Base-by-base conservation (phyloP, 345 rosid species). In the Turnera subulata region DNA sequence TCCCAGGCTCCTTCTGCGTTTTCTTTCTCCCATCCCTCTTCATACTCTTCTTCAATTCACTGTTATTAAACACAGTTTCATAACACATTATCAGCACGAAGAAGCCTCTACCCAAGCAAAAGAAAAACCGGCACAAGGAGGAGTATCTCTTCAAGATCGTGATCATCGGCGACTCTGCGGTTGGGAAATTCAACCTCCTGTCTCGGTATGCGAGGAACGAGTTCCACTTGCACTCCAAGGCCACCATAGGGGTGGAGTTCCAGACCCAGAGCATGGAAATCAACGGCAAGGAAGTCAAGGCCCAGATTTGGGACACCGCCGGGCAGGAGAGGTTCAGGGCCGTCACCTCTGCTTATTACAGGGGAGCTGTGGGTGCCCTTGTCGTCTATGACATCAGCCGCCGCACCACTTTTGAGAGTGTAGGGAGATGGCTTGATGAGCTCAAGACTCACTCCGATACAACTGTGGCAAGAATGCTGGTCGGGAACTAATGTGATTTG, bases 261-360 rank as follows among this genome's bases (percentile, higher is more conserved):
- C 64, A 60, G 49, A 50, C 65, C 20, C 56, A 50, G 25, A 61
- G 50, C 49, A 50, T 61, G 65, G 65, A 50, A 39, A 50, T 61
- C 7, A 50, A 61, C 50, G 65, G 65, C 11, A 61, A 61, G 44
- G 65, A 61, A 61, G 44, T 61, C 11, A 61, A 61, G 50, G 65
- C 65, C 4, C 65, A 61, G 56, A 61, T 61, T 6, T 61, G 65
- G 65, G 65, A 61, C 48, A 61, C 65, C 0, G 65, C 65, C 18
- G 65, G 65, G 22, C 65, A 61, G 57, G 65, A 61, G 56, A 56
- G 65, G 29, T 61, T 61, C 38, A 39, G 65, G 53, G 65, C 65
- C 25, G 65, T 61, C 11, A 61, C 65, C 2, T 61, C 65, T 38
- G 65, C 65, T 20, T 61, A 61, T 38, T 61, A 61, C 48, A 61